Conservation (phyloP, 2,329 filamentous ascomycete species). For the Monosporascus sp. region DNA sequence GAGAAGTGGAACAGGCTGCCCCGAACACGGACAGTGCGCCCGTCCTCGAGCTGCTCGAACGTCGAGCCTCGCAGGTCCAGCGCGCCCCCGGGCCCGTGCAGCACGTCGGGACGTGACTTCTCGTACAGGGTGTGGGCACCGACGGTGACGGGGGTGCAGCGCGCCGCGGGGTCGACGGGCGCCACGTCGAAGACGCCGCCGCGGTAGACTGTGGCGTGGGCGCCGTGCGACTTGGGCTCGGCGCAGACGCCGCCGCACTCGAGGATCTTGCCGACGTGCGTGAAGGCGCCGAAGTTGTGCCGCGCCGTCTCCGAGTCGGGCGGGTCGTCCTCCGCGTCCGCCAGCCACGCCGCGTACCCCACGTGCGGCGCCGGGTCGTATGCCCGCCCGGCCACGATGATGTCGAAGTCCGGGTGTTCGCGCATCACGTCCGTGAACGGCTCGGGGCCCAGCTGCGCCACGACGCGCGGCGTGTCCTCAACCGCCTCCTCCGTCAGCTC, state of each 20-base stretch:
- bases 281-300: slow-evolving; percentile 28
- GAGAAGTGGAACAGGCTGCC: slow-evolving; percentile 32
- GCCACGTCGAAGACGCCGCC: slow-evolving; percentile 41
- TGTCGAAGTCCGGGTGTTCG: slow-evolving; percentile 26
- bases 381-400: slow-evolving; percentile 42
- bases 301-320: slow-evolving; percentile 4
- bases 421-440: slow-evolving; percentile 31
- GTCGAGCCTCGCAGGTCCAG: slow-evolving; percentile 34
- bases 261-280: slow-evolving; percentile 52
- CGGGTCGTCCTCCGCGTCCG: slow-evolving; percentile 9
- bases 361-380: slow-evolving; percentile 37
- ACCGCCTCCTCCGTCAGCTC: slow-evolving; percentile 31
- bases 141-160: slow-evolving; percentile 43
- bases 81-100: slow-evolving; percentile 43
- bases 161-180: slow-evolving; percentile 31
- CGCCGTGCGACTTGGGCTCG: slow-evolving; percentile 38
- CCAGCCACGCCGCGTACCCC: slow-evolving; percentile 28
- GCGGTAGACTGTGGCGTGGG: slow-evolving; percentile 33
- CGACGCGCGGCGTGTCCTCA: slow-evolving; percentile 28
- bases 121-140: slow-evolving; percentile 51
- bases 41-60: slow-evolving; percentile 37
- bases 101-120: slow-evolving; percentile 44
- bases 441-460: slow-evolving; percentile 39
- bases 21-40: slow-evolving; percentile 32
- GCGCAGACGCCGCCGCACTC: slow-evolving; percentile 47